These are phyloP conservation scores for Saccharomycopsis fermentans DNA, from an alignment of 805 yeast genomes.

Conservation along the genomic window DNA sequence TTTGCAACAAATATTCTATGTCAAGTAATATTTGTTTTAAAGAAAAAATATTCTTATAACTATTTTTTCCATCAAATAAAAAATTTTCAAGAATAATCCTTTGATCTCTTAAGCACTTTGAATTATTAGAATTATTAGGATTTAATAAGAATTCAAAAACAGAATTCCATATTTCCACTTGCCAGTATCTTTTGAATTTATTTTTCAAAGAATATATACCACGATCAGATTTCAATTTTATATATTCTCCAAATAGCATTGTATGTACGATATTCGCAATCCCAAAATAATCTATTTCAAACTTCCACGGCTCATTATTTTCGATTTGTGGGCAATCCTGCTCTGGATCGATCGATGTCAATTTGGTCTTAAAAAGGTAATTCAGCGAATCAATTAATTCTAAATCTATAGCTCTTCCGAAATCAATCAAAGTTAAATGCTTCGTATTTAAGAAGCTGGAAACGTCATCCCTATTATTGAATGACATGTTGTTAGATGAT, in stretches of 20 bases:
- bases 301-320: slow-evolving; percentile 53
- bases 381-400: slow-evolving; percentile 36
- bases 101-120: slow-evolving; percentile 24
- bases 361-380: slow-evolving; percentile 43
- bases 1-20: slow-evolving; percentile 1
- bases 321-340: slow-evolving; percentile 70
- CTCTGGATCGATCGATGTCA: slow-evolving; percentile 43
- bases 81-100: slow-evolving; percentile 34
- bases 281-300: slow-evolving; percentile 77
- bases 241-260: slow-evolving; percentile 59
- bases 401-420: slow-evolving; percentile 72
- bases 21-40: slow-evolving; percentile 6
- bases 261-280: slow-evolving; percentile 66
- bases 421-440: slow-evolving; percentile 63
- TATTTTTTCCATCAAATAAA: slow-evolving; percentile 23
- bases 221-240: slow-evolving; percentile 21
- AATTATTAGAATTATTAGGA: slow-evolving; percentile 38
- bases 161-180: slow-evolving; percentile 55
- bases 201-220: slow-evolving; percentile 31
- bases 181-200: slow-evolving; percentile 67
- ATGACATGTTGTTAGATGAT: slow-evolving; percentile 14
- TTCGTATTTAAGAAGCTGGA: slow-evolving; percentile 38
- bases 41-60: slow-evolving; percentile 4
- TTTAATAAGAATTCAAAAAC: slow-evolving; percentile 58
- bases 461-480: slow-evolving; percentile 21